Evolutionary conservation across 768 basidiomycete genomes (phyloP).

Genomic region (Collybiopsis luxurians): DNA sequence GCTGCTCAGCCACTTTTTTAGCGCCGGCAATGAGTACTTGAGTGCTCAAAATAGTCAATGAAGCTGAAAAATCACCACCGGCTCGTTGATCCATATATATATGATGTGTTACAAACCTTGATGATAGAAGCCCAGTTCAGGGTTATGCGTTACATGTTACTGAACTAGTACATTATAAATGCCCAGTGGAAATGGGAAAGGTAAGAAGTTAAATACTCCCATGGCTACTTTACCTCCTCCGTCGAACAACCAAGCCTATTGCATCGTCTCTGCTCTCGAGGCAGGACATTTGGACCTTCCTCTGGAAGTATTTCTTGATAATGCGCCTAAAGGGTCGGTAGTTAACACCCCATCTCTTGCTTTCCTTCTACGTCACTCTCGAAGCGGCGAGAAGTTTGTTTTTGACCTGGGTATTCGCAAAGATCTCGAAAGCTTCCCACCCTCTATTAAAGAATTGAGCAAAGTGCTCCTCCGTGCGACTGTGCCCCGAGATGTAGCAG

Average conservation of each 20-base stretch:
- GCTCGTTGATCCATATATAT: too few relatives aligned
- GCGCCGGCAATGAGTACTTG: too few relatives aligned
- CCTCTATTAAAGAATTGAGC: slow-evolving; percentile 25
- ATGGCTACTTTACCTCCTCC: slow-evolving; percentile 20
- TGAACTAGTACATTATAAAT: too few relatives aligned
- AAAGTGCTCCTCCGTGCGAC: slow-evolving; percentile 20
- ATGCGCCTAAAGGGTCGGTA: slow-evolving; percentile 24
- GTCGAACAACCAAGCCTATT: slow-evolving; percentile 13
- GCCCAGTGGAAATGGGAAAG: too few relatives aligned
- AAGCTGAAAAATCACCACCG: too few relatives aligned
- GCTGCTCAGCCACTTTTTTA: too few relatives aligned
- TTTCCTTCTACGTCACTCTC: slow-evolving; percentile 50
- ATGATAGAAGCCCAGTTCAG: too few relatives aligned
- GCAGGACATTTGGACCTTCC: slow-evolving; percentile 13
- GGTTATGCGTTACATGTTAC: too few relatives aligned
- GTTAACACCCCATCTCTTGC: slow-evolving; percentile 42
- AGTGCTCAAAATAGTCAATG: too few relatives aligned
- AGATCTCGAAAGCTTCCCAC: slow-evolving; percentile 42
- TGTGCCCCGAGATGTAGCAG: slow-evolving; percentile 37
- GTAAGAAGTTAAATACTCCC: too few relatives aligned
- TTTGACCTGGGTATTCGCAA: slow-evolving; percentile 60
- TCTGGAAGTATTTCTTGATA: slow-evolving; percentile 10
- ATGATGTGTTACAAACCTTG: too few relatives aligned
- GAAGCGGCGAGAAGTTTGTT: slow-evolving; percentile 32
- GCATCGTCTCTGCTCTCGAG: slow-evolving; percentile 21